Base-by-base conservation (phyloP, 352 stramenopile genomes). In the Phytophthora sp. region DNA sequence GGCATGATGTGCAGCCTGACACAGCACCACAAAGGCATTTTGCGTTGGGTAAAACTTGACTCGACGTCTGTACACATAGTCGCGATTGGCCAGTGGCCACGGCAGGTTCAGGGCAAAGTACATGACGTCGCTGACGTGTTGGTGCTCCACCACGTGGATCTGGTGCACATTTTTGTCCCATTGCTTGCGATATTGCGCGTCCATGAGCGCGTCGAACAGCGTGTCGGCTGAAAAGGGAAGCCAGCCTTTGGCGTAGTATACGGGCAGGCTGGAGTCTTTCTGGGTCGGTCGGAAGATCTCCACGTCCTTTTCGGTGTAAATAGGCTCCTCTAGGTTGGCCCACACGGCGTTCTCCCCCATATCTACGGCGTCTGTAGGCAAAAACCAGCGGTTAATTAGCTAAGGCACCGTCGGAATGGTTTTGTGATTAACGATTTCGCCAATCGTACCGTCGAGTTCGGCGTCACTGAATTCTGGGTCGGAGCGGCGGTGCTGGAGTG, bases 21-120 rank as follows among this genome's bases (percentile, higher is more conserved):
- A 90, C 20, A 91, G 60, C 23, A 93, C 64, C 24, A 92, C 86
- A 56, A 91, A 94, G 18, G 81, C 59, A 13, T 80, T 77, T 35
- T 91, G 70, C 20, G 60, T 27, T 3, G 73, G 20, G 30, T 88
- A 89, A 35, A 83, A 90, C 63, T 84, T 80, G 44, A 76, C 70
- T 16, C 79, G 78, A 2, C 86, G 82, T 51, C 80, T 66, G 63
- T 87, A 94, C n/a, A 93, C 86, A 58, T 94, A 94, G 64, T 94
- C 86, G 6, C 86, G 84, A 49, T 82, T 76, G 8, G 84, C 58
- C 30, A 92, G 74, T 12, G 86, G 86, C 86, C 86, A 94, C 46
- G 80, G 80, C 45, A 92, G 52, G 21, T 79, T 76, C 29, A 78
- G 29, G 1, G 75, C 60, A 52, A 68, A 87, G 57, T 94, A 91